Evolutionary conservation across 2,329 filamentous ascomycete species (phyloP).

Genomic region (Phaeosphaeriaceae sp.): DNA sequence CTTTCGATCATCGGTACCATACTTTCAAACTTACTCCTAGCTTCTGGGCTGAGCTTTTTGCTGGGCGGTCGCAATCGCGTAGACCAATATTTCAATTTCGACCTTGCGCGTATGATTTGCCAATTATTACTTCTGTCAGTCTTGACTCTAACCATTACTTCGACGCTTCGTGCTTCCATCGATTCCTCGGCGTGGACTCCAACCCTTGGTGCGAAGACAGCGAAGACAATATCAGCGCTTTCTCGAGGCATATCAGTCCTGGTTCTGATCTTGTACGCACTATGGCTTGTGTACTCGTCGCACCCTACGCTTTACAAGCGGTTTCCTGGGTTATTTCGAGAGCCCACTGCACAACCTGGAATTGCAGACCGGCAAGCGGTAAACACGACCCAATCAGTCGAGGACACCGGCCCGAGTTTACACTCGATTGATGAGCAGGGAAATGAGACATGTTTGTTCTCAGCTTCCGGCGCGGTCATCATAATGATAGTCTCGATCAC

Average conservation of each 20-base stretch:
- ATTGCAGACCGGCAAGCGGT: neutral
- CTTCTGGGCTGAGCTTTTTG: slow-evolving; percentile 13
- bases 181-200: neutral
- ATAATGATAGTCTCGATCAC: neutral
- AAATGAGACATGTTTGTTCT: neutral
- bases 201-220: neutral
- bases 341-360: neutral
- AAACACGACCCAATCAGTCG: neutral
- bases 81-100: neutral
- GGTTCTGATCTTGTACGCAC: neutral
- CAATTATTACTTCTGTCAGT: neutral
- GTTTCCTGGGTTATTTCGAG: neutral
- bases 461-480: neutral
- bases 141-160: neutral
- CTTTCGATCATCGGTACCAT: slow-evolving; percentile 10
- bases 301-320: neutral
- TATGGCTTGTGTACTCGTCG: neutral
- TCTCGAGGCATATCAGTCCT: neutral
- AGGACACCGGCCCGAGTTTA: neutral
- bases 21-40: slow-evolving; percentile 16
- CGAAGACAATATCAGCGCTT: neutral
- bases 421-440: neutral
- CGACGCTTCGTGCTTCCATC: neutral
- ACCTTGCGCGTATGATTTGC: neutral
- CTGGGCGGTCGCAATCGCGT: slow-evolving; percentile 7